phyloP scores from a whole-genome alignment of 495 filamentous ascomycete species.

The Daldinia vernicosa region DNA sequence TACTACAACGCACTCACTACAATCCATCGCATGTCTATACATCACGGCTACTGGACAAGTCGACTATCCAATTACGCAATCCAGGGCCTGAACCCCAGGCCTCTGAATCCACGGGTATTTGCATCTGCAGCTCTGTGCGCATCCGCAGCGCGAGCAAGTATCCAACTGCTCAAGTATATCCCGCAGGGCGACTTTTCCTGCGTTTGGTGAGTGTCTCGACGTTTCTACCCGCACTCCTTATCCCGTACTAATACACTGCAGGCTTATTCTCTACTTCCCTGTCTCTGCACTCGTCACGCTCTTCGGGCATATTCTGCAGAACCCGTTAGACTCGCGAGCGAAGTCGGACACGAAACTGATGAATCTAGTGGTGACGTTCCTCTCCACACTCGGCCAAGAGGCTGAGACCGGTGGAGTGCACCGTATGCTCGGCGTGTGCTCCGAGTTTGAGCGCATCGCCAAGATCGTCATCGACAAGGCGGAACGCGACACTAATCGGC shows the following conservation, averaged over 20 bases:
- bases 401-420: constrained; percentile 86
- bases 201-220: constrained; percentile 78
- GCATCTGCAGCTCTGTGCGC: constrained; percentile 93
- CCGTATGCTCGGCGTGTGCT: constrained; percentile 91
- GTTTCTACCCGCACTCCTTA: neutral
- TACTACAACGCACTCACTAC: constrained; percentile 99
- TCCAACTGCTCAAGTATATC: constrained; percentile 93
- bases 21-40: constrained; percentile 97
- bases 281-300: constrained; percentile 94
- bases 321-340: constrained; percentile 88
- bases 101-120: constrained; percentile 92
- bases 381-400: constrained; percentile 74
- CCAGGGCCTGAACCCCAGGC: constrained; percentile 86
- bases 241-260: constrained; percentile 49
- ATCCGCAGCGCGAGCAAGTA: constrained; percentile 88
- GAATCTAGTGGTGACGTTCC: constrained; percentile 89
- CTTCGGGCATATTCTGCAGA: constrained; percentile 97
- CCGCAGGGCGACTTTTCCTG: constrained; percentile 93
- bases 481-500: constrained; percentile 80
- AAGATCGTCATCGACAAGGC: constrained; percentile 90
- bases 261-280: constrained; percentile 96
- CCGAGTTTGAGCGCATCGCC: constrained; percentile 95
- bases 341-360: constrained; percentile 89
- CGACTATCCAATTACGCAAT: constrained; percentile 94
- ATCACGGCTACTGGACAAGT: constrained; percentile 98